Percentiles rank a stretch among this genome's conserved stretches.
Evolutionary conservation across 805 yeast genomes (phyloP).

Genomic region (Candida silvicultrix): DNA sequence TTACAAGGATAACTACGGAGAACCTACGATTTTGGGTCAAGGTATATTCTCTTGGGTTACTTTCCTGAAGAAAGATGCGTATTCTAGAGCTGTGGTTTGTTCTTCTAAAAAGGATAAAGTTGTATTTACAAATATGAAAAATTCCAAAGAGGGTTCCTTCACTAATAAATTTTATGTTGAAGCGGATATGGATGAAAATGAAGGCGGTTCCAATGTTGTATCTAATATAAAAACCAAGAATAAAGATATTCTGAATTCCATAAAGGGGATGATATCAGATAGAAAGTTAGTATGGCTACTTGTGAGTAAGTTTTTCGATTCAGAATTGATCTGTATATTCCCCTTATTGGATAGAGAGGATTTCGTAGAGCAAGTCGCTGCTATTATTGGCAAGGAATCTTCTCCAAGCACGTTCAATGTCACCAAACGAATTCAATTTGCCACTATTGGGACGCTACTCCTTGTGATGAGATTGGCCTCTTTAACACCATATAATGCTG

Average conservation of each 20-base stretch:
- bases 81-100: slow-evolving; percentile 11
- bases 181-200: not conserved
- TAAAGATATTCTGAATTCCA: not conserved
- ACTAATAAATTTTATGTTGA: not conserved
- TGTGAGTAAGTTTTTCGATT: not conserved
- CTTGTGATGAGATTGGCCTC: not conserved
- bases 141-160: not conserved
- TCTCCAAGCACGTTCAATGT: not conserved
- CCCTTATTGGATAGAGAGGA: slow-evolving; percentile 2
- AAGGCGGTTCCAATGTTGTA: not conserved
- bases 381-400: not conserved
- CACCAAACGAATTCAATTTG: not conserved
- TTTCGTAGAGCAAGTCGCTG: not conserved
- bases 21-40: slow-evolving; percentile 7
- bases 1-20: slow-evolving; percentile 3
- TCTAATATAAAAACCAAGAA: not conserved
- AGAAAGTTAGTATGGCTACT: not conserved
- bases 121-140: not conserved
- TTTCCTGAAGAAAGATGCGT: slow-evolving; percentile 17
- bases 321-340: not conserved
- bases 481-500: not conserved
- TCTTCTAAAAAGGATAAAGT: slow-evolving; percentile 3
- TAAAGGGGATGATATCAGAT: not conserved
- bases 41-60: slow-evolving; percentile 22
- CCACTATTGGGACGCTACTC: not conserved